These are phyloP conservation scores for Populus davidiana DNA, from an alignment of 345 rosid species.

Conservation along the genomic window DNA sequence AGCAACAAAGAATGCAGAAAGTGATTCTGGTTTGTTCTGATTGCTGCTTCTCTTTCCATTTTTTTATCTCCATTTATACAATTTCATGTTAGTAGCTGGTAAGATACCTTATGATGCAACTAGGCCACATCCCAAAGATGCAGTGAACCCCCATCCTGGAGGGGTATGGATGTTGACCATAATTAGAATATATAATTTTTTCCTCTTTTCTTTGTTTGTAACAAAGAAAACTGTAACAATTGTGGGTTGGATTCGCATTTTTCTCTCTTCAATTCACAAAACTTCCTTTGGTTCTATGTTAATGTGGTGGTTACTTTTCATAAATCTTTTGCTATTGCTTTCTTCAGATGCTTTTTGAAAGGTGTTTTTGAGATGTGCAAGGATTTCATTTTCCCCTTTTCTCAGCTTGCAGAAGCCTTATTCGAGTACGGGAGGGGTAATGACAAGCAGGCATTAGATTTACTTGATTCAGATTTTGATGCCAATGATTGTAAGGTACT, in stretches of 20 bases:
- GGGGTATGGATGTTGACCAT: not conserved
- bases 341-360: not conserved
- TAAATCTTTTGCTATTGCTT: not conserved
- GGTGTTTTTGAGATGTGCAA: not conserved
- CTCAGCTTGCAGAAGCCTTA: conserved; percentile 75
- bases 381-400: not conserved
- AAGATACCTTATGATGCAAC: not conserved
- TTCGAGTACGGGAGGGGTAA: conserved; percentile 60
- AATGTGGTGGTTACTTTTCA: not conserved
- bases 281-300: not conserved
- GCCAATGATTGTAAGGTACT: conserved; percentile 66
- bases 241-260: not conserved
- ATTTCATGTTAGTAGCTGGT: not conserved
- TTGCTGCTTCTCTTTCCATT: conserved; percentile 14
- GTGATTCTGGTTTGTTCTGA: conserved; percentile 59
- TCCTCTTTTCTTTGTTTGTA: no score
- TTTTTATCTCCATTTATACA: not conserved
- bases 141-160: not conserved
- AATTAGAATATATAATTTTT: not conserved
- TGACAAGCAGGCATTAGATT: conserved; percentile 44
- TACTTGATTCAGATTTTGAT: conserved; percentile 69
- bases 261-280: not conserved
- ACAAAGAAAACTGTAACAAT: not conserved
- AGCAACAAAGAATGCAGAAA: conserved; percentile 65
- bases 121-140: no score